phyloP scores from a whole-genome alignment of 495 filamentous ascomycete species.

The Penicillium psychrofluorescens region DNA sequence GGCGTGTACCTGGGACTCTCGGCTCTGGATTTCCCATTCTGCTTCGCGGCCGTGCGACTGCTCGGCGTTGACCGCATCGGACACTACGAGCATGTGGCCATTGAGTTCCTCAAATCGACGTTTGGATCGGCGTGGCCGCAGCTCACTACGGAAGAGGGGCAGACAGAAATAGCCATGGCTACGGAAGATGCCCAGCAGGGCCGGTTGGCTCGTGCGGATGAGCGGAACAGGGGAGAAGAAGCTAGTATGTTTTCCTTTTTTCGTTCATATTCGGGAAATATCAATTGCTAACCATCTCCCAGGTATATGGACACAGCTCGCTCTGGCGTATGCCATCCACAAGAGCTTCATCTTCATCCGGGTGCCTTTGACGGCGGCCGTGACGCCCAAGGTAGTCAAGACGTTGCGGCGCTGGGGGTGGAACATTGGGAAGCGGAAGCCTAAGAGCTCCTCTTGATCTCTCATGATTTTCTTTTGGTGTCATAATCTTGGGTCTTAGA shows the following conservation, averaged over 20 bases:
- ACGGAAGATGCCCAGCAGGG: constrained; percentile 3
- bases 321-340: constrained; percentile 92
- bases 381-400: constrained; percentile 89
- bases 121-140: constrained; percentile 22
- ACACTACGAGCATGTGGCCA: constrained; percentile 42
- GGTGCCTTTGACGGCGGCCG: constrained; percentile 80
- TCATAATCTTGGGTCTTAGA: too few species aligned
- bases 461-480: neutral
- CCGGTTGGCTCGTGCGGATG: constrained; percentile 21
- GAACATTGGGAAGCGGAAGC: constrained; percentile 59
- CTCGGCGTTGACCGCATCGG: constrained; percentile 84
- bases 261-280: neutral
- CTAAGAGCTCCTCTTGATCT: constrained; percentile 28
- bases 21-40: constrained; percentile 89
- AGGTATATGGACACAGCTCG: constrained; percentile 84
- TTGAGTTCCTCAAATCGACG: constrained; percentile 28
- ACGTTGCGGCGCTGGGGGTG: constrained; percentile 77
- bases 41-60: constrained; percentile 75
- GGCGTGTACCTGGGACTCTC: constrained; percentile 81
- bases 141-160: constrained; percentile 8
- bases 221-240: constrained; percentile 26
- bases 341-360: constrained; percentile 96
- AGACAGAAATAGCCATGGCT: neutral
- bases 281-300: neutral
- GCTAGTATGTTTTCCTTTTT: constrained; percentile 42